These are phyloP conservation scores for Hansenula lynferdii DNA, from an alignment of 1,139 yeast genomes.

Conservation along the genomic window DNA sequence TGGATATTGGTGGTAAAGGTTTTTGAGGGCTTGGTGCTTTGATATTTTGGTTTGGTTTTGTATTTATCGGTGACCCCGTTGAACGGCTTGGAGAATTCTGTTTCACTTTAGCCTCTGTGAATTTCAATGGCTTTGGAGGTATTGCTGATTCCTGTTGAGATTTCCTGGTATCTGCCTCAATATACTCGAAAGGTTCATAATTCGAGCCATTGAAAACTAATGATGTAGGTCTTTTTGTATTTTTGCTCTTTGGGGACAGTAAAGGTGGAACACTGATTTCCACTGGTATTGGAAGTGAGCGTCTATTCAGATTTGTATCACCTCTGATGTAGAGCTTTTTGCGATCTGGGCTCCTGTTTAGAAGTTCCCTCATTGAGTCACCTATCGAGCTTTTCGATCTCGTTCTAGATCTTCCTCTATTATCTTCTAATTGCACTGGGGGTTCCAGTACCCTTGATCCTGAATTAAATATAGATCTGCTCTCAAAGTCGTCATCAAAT, in stretches of 20 bases:
- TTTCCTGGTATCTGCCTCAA: background rate
- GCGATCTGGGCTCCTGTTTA: constrained; percentile 15
- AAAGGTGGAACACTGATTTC: constrained; percentile 30
- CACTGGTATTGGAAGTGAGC: constrained; percentile 29
- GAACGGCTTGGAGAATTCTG: too few relatives aligned
- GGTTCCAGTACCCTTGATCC: constrained; percentile 26
- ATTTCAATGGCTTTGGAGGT: background rate
- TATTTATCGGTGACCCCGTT: background rate
- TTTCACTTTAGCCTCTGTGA: background rate
- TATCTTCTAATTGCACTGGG: constrained; percentile 21
- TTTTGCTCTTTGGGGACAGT: constrained; percentile 28
- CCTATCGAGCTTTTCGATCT: constrained; percentile 5
- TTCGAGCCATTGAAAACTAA: constrained; percentile 19
- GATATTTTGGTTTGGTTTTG: background rate
- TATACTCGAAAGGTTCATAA: constrained; percentile 16
- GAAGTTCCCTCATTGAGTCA: constrained; percentile 14
- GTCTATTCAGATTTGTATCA: constrained; percentile 28
- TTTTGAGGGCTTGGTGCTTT: background rate
- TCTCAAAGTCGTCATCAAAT: constrained; percentile 21
- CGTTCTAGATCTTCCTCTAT: constrained; percentile 8
- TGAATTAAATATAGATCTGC: constrained; percentile 23
- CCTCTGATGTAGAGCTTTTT: constrained; percentile 26
- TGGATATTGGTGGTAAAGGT: background rate
- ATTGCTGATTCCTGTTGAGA: background rate
- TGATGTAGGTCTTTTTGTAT: constrained; percentile 19